Base-by-base conservation (phyloP, 352 stramenopile species). In the Peronospora belbahrii region DNA sequence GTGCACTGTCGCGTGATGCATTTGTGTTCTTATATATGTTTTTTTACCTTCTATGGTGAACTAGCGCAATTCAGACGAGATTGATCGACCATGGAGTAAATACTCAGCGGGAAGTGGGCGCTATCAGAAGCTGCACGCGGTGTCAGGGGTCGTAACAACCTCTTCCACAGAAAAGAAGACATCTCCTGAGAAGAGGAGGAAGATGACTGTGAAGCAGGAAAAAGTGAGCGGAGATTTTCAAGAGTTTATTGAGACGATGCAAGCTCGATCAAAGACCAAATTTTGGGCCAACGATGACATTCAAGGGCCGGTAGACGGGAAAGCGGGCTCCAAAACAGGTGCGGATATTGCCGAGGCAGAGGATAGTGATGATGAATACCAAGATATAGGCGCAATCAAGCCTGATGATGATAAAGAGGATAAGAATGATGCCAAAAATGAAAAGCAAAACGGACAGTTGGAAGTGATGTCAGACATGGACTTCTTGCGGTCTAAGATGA, bases 401-500 rank as follows among this genome's bases (percentile, higher is more conserved):
- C n/a, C 43, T 14, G 50, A 64, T 36, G 60, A 63, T n/a, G 62
- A 76, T 25, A 48, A 48, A 20, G 61, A 42, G 4, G 38, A 68
- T 1, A 41, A 59, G 5, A 45, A 57, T 15, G 44, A 77, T 19
- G 49, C 62, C 13, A 59, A 64, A 35, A 47, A 11, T 14, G 24
- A 34, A 13, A 55, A 65, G 49, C 52, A 52, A 23, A 54, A 25
- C 28, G 53, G 57, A 17, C 56, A 34, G 14, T 35, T 24, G 18
- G 64, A 69, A 40, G 44, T 38, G 14, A 70, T 94, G 59, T 94
- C 83, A 34, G 91, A 97, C 56, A 78, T 97, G 56, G 89, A 97
- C 46, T 97, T 97, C 63, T 70, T 97, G 41, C 78, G 88, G 38
- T 96, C 88, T 17, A 96, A 97, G 48, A 73, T 97, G 25, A 96